Conservation (phyloP, 208 protist species). For the Zelonia costaricensis region DNA sequence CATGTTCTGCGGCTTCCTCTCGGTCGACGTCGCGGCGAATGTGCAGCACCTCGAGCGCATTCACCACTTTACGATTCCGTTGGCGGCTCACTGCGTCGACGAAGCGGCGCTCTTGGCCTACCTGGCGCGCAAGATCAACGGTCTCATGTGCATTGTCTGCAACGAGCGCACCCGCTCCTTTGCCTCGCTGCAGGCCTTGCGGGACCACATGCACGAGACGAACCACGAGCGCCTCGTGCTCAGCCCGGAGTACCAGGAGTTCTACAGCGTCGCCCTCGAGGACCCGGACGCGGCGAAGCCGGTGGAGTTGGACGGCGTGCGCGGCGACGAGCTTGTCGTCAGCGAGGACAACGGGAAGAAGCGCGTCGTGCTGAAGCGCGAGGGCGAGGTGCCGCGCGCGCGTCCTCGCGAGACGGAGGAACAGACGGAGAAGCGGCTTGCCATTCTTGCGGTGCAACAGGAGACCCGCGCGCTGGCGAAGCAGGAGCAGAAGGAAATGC, state of each 20-base stretch:
- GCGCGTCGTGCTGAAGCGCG: conserved; percentile 53
- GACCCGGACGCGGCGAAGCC: conserved; percentile 44
- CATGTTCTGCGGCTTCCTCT: conserved; percentile 78
- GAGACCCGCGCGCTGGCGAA: conserved; percentile 55
- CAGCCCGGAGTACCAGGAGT: conserved; percentile 82
- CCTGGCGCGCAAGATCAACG: conserved; percentile 87
- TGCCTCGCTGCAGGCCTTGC: conserved; percentile 69
- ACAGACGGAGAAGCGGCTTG: conserved; percentile 51
- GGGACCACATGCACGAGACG: conserved; percentile 85
- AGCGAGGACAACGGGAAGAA: conserved; percentile 23
- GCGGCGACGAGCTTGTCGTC: conserved; percentile 49
- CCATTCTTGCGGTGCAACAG: conserved; percentile 58
- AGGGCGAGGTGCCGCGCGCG: conserved; percentile 64
- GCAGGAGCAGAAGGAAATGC: conserved; percentile 68
- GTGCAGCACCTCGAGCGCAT: conserved; percentile 55
- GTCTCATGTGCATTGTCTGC: conserved; percentile 88
- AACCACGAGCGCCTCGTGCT: conserved; percentile 83
- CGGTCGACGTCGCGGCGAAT: conserved; percentile 49
- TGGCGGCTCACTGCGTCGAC: conserved; percentile 68
- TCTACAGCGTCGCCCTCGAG: conserved; percentile 72
- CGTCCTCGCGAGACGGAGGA: conserved; percentile 66
- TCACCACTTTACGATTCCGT: conserved; percentile 82
- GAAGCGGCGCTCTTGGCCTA: conserved; percentile 66
- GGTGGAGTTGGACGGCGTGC: conserved; percentile 50
- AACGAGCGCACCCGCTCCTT: conserved; percentile 78